Evolutionary conservation across 768 basidiomycete species (phyloP), one percentile per base, ranked within the genome.

Genomic region (Holtermanniella nyarrowii): DNA sequence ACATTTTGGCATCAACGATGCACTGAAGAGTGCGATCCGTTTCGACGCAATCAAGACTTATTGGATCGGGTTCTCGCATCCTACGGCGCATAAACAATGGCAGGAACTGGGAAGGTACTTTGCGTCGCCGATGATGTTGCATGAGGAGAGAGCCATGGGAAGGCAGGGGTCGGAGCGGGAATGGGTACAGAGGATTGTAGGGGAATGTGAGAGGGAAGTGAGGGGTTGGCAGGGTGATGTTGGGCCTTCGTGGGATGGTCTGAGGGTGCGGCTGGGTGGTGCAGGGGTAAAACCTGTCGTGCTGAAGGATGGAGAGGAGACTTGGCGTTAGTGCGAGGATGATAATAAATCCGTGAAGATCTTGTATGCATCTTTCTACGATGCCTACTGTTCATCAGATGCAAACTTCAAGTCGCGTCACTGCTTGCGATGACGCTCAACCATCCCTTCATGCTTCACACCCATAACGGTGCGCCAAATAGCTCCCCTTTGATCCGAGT

Each of bases 31-130:
- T 1, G 78, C 82, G 23, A 72, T 81, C 55, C 74, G 77, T 54
- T 72, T 89, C 48, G 74, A 77, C 18, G 82, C 85, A 4, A 58
- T 56, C 37, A 75, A 79, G 58, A 86, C 80, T 14, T 89, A 89
- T 64, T 68, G 87, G 50, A 78, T 77, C 7, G 87, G 88, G 10
- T 84, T 86, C 68, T 77, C 78, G 21, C 87, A 89, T 63, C 80
- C 83, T n/a, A 74, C 86, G 25, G 73, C 80, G 1, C 87, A 90
- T 62, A 84, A 83, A 16, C 84, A 87, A 63, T 88, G 82, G 68
- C 76, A 79, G 42, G 78, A 75, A n/a, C 75, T 88, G 42, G 76
- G 79, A 7, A 77, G 81, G 67, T 74, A 75, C 7, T 74, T 78
- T 21, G 53, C 52, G 16, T n/a, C n/a, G n/a, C n/a, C n/a, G n/a